Conservation (phyloP, 106 monocot genomes). For the Phalaenopsis equestris region DNA sequence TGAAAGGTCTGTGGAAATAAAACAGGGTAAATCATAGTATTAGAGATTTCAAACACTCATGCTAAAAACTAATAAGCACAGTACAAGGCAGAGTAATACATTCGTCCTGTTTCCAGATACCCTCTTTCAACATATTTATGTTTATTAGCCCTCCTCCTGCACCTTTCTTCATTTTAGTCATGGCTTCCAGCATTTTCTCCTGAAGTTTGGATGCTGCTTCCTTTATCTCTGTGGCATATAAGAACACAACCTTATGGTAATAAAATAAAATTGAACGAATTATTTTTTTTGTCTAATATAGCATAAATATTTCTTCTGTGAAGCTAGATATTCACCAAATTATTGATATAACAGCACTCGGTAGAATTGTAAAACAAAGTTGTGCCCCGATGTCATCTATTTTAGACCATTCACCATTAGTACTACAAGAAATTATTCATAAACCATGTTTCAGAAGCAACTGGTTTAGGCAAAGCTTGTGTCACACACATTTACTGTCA, state of each 20-base stretch:
- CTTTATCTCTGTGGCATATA: constrained; percentile 22
- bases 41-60: neutral
- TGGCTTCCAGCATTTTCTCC: constrained; percentile 16
- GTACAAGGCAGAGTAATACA: constrained; percentile 5
- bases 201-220: constrained; percentile 23
- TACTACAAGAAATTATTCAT: too few species aligned
- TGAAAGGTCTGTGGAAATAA: constrained; percentile 14
- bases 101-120: neutral
- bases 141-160: constrained; percentile 4
- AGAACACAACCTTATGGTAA: neutral
- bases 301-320: too few species aligned
- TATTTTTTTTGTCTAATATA: too few species aligned
- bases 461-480: too few species aligned
- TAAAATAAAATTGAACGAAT: neutral
- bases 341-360: too few species aligned
- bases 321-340: too few species aligned
- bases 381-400: too few species aligned
- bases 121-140: neutral
- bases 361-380: too few species aligned
- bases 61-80: neutral
- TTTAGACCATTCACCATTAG: too few species aligned
- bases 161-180: neutral
- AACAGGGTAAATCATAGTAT: neutral
- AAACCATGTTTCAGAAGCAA: too few species aligned
- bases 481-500: too few species aligned